Conservation (phyloP, 2,329 filamentous ascomycete genomes). For the Falciphora oryzae region DNA sequence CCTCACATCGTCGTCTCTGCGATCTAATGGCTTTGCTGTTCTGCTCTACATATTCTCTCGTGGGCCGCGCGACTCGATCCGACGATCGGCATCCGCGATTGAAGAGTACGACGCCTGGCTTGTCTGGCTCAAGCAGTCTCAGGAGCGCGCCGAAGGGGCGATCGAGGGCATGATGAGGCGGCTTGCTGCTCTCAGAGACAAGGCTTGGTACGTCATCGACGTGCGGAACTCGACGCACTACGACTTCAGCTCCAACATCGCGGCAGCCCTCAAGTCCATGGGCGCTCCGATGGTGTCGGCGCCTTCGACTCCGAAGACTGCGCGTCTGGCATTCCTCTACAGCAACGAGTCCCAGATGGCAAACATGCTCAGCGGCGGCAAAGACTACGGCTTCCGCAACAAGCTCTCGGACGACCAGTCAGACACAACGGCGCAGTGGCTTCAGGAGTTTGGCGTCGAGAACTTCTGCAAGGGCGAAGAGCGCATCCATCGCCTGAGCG, state of each 20-base stretch:
- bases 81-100: slow-evolving; percentile 63
- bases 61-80: slow-evolving; percentile 63
- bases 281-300: slow-evolving; percentile 42
- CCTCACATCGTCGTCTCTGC: slow-evolving; percentile 54
- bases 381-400: slow-evolving; percentile 83
- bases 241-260: slow-evolving; percentile 79
- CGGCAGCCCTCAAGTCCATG: slow-evolving; percentile 88
- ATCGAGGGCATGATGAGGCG: slow-evolving; percentile 71
- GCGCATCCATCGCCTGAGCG: slow-evolving; percentile 86
- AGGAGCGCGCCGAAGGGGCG: slow-evolving; percentile 68
- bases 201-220: slow-evolving; percentile 98
- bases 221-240: slow-evolving; percentile 87
- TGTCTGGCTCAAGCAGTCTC: slow-evolving; percentile 75
- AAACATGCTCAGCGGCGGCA: slow-evolving; percentile 75
- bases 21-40: slow-evolving; percentile 63
- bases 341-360: slow-evolving; percentile 80
- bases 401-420: slow-evolving; percentile 96
- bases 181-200: slow-evolving; percentile 74
- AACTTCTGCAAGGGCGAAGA: slow-evolving; percentile 96
- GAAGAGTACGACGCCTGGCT: slow-evolving; percentile 79
- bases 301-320: slow-evolving; percentile 6
- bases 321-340: slow-evolving; percentile 62
- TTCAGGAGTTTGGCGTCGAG: slow-evolving; percentile 74
- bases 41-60: slow-evolving; percentile 69
- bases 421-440: slow-evolving; percentile 76